Evolutionary conservation across 1,139 yeast genomes (phyloP), one percentile per base, ranked within the genome.

Genomic region (Ashbya aceris): DNA sequence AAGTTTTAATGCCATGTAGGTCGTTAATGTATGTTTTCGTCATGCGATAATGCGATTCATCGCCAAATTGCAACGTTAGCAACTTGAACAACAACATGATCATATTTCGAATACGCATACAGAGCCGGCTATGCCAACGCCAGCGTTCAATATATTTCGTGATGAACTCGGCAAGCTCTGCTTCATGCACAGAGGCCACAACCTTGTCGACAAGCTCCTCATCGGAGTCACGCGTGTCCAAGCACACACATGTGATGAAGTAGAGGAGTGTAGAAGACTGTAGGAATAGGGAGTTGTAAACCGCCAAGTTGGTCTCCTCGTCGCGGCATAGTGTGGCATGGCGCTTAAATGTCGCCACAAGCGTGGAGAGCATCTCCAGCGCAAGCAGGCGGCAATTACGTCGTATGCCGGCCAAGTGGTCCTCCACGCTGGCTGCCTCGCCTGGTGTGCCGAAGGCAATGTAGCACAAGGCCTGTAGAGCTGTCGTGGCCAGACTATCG

Each of bases 11-110:
- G 1, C 67, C 63, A 48, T 73, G 74, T 33, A 65, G 61, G n/a
- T 61, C 48, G 13, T 69, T 62, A 27, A 83, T 62, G 49, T 69
- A 75, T 2, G 62, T 57, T 50, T 83, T 82, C 17, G 79, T 70
- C n/a, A 62, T 49, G 10, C 62, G 52, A 23, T 78, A 54, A 6
- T 68, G 62, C 0, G 59, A 49, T 2, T 68, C 52, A 45, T 70
- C 79, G 1, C 96, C 97, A 66, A 87, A 75, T 46, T 79, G 76
- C 7, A 80, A 61, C 5, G 80, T 53, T 1, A 85, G 55, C 10
- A 79, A 58, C 51, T 83, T 82, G 68, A 83, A 75, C 1, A 78
- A 52, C 1, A 86, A 50, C 30, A 73, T 54, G 1, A 83, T 64
- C 5, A 80, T 65, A 50, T 79, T 76, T 49, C 94, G 65, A 14